Base-by-base conservation (phyloP, 2,329 filamentous ascomycete genomes). In the Cercospora sojina region DNA sequence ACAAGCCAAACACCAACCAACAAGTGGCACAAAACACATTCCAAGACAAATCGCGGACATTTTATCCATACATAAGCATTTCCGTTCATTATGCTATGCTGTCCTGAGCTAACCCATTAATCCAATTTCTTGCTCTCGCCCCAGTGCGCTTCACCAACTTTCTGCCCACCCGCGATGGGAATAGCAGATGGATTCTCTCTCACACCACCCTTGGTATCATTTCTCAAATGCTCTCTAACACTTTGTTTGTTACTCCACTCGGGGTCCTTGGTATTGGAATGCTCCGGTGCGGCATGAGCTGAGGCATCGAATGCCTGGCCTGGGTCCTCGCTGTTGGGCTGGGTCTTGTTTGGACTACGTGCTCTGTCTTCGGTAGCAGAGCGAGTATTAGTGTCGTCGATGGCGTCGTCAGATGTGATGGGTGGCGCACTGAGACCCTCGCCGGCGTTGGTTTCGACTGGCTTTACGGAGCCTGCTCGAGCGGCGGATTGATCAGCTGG, bases 151-250 rank as follows among this genome's bases (percentile, higher is more conserved):
- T 69, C 59, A 29, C 74, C 74, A 10, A 76, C 41, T 31, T 66
- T 67, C 66, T 74, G 64, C 23, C 73, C 74, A 20, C 74, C 74
- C n/a, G 74, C 74, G 9, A 70, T 74, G 9, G 74, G 74, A 41
- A 76, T 76, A 16, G 74, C 64, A 29, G 69, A 66, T 12, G 49
- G 51, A 63, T 75, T 75, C 61, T 72, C 69, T 6, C 51, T 56
- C n/a, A 65, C 49, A n/a, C 57, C 31, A 27, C 31, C 57, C 23
- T 60, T 43, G 3, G 51, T 31, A 31, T 56, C 51, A 56, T 31
- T 56, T 5, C 51, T 56, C 29, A 64, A 10, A 59, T 64, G 53
- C 13, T 64, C 62, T 12, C 32, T 41, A n/a, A 27, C 35, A 5
- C 31, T 32, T 35, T 59, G 25, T 12, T 64, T 51, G 35, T 25